Base-by-base conservation (phyloP, 176 grass and related monocot species). In the Rhynchospora tenuis region DNA sequence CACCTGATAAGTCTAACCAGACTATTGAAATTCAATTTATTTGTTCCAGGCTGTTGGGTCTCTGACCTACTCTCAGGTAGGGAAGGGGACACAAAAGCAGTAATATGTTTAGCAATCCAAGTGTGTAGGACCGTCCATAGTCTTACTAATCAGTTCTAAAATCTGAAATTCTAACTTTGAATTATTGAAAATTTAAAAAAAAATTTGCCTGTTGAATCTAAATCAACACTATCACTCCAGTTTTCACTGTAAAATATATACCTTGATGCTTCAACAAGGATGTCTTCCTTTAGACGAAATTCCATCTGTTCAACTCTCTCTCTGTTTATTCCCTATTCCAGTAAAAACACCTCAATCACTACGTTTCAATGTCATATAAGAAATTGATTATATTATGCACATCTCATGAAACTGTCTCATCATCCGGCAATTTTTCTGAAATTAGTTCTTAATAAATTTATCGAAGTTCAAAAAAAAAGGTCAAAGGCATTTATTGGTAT, bases 291-390 rank as follows among this genome's bases (percentile, higher is more conserved):
- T 28, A 98, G 84, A 66, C 96, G 96, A 90, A 98, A 98, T 81
- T 98, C 96, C 96, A 98, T 98, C 71, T 98, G 96, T 60, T 98
- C 96, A 65, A 98, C 91, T 92, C 96, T 98, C 71, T 84, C 92
- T 66, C 96, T 85, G 59, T 98, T 98, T 84, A 98, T 98, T 98
- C 96, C 96, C 93, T 98, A 55, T 63, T 63, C 89, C 81, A 58
- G 15, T 23, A 27, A 83, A 70, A 55, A 22, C 13, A 52, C 23
- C 48, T 55, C 72, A 54, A 52, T 75, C 23, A 74, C 22, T 52
- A 75, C 3, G 51, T 52, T 75, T 27, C 47, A 75, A 12, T 29
- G 24, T 52, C 72, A 52, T 75, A 54, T 46, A 46, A 16, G 5
- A 54, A 52, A 75, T 29, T 15, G 72, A 51, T 12, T 75, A 23